Evolutionary conservation across 352 stramenopile genomes (phyloP).

Genomic region (Phytophthora ohioensis): DNA sequence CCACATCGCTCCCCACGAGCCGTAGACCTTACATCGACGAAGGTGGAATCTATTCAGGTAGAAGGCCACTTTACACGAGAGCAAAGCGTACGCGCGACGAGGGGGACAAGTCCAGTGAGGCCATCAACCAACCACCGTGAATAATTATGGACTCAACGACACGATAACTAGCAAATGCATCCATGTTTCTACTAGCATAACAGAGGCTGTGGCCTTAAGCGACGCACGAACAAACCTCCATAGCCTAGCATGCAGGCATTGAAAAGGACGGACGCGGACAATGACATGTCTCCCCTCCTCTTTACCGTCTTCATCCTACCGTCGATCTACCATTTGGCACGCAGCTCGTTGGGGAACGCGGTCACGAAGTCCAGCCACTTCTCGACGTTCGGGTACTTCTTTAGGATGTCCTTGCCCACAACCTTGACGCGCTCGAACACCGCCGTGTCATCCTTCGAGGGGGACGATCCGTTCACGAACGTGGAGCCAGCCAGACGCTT

Average conservation of each 20-base stretch:
- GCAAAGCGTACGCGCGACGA: too few species aligned
- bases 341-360: slow-evolving; percentile 81
- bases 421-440: slow-evolving; percentile 84
- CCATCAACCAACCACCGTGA: too few species aligned
- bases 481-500: slow-evolving; percentile 61
- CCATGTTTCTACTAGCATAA: slow-evolving; percentile 29
- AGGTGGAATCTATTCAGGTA: too few species aligned
- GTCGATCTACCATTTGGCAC: slow-evolving; percentile 75
- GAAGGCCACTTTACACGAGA: too few species aligned
- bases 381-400: slow-evolving; percentile 79
- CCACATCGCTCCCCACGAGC: too few species aligned
- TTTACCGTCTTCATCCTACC: not conserved
- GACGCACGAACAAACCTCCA: slow-evolving; percentile 17
- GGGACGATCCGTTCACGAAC: slow-evolving; percentile 77
- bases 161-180: slow-evolving; percentile 16
- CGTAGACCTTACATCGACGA: too few species aligned
- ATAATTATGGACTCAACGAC: too few species aligned
- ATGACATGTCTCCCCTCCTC: slow-evolving; percentile 2
- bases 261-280: slow-evolving; percentile 1
- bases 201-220: slow-evolving; percentile 19
- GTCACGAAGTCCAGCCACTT: slow-evolving; percentile 80
- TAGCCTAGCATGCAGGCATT: slow-evolving; percentile 17
- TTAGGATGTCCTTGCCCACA: slow-evolving; percentile 75
- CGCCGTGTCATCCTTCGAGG: slow-evolving; percentile 73
- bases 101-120: too few species aligned